Evolutionary conservation across 352 stramenopile genomes (phyloP), one percentile per base, ranked within the genome.

Genomic region (Phytophthora fragariae): DNA sequence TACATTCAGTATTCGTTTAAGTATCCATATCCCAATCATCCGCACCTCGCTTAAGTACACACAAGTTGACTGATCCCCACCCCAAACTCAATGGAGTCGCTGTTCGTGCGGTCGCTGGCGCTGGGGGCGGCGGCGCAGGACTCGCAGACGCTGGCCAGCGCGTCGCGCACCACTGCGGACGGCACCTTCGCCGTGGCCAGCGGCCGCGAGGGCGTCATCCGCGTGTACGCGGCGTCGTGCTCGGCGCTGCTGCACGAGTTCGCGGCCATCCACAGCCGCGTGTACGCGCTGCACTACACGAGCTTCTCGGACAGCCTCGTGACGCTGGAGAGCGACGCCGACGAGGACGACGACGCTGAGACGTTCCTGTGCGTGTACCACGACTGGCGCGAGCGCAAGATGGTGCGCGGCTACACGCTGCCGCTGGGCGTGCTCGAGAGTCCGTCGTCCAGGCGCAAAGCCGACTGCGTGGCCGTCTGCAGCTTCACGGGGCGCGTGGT

Each of bases 281-380:
- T 96, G 58, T 81, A 92, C 62, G 74, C 84, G 47, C 66, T 96
- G 71, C 84, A 92, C 62, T 94, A 95, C 75, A 96, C 89, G 60
- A 94, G 86, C 75, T 95, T 96, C 68, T 94, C 88, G 15, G 89
- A 96, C 69, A 92, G 86, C 60, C 77, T 96, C 41, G 86, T 96
- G 71, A 96, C 89, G 55, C 82, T 96, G 44, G 88, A 96, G 73
- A 94, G 88, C 66, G 78, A 91, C 35, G 57, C 27, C 9, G 50
- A 68, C n/a, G 64, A 80, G 5, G 66, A 77, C 29, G 77, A 83
- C 14, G 86, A 91, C 17, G 82, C 74, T 12, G 89, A 96, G 74
- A 95, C 84, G 4, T 96, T 93, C 57, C 68, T 96, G 29, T 96
- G 89, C 37, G 89, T 96, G 8, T 96, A 96, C 67, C 89, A 96